Percentiles rank a stretch among this genome's conserved stretches.
Conservation (phyloP, 768 basidiomycete genomes). For the Naganishia vishniacii region DNA sequence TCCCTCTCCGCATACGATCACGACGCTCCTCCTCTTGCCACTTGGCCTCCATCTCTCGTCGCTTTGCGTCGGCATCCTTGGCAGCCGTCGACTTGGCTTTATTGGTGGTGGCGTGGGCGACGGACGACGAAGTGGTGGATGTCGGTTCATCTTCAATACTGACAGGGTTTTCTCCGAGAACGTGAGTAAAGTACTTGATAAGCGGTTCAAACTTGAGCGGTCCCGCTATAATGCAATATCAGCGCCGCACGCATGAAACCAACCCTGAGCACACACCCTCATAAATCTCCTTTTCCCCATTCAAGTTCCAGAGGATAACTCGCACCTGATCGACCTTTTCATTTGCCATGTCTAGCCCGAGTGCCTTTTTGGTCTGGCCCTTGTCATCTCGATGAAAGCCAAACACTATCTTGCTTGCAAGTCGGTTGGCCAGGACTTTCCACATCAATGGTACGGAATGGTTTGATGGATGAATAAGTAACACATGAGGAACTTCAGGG, state of each 20-base stretch:
- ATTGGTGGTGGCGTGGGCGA: conserved; percentile 18
- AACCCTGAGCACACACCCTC: conserved; percentile 55
- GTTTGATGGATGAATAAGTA: conserved; percentile 47
- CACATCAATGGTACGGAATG: conserved; percentile 48
- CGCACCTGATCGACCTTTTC: conserved; percentile 51
- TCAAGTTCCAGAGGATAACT: conserved; percentile 65
- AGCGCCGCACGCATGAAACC: not conserved
- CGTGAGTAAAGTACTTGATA: conserved; percentile 62
- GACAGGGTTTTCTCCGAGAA: conserved; percentile 51
- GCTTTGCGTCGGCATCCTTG: conserved; percentile 25
- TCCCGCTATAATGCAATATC: conserved; percentile 51
- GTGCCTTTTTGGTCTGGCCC: conserved; percentile 37
- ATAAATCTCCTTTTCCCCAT: conserved; percentile 60
- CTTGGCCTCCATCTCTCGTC: conserved; percentile 32
- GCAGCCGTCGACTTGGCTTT: conserved; percentile 11
- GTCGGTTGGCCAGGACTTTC: conserved; percentile 47
- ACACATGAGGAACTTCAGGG: conserved; percentile 40
- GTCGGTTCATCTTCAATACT: conserved; percentile 48
- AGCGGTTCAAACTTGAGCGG: conserved; percentile 68
- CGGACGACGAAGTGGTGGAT: not conserved
- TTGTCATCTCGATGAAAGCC: conserved; percentile 61
- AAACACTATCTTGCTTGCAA: conserved; percentile 64
- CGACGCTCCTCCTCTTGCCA: conserved; percentile 41
- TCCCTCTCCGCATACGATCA: conserved; percentile 37
- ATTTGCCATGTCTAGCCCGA: conserved; percentile 60